These are phyloP conservation scores for Colletotrichum paranaense DNA, from an alignment of 2,329 filamentous ascomycete genomes.

Conservation along the genomic window DNA sequence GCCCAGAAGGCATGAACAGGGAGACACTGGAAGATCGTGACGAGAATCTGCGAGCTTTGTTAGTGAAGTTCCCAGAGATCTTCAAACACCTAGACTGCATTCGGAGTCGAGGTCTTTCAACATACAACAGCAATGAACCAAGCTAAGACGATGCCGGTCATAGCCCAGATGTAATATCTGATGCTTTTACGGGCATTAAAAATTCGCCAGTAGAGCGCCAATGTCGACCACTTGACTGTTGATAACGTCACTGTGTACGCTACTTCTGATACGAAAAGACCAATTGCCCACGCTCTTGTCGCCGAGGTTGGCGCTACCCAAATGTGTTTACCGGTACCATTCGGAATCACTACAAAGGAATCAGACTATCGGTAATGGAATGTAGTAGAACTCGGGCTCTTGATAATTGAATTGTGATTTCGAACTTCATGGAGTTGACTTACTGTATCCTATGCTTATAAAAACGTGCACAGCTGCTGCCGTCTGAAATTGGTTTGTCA, in stretches of 20 bases:
- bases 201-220: slow-evolving; percentile 42
- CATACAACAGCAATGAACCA: slow-evolving; percentile 40
- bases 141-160: slow-evolving; percentile 31
- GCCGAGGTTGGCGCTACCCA: slow-evolving; percentile 39
- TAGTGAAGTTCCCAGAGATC: not conserved
- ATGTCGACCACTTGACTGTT: slow-evolving; percentile 40
- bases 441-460: slow-evolving; percentile 35
- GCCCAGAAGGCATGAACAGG: slow-evolving; percentile 38
- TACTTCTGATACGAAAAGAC: slow-evolving; percentile 39
- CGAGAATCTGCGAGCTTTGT: slow-evolving; percentile 30
- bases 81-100: not conserved
- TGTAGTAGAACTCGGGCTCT: not conserved
- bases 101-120: not conserved
- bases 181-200: slow-evolving; percentile 38
- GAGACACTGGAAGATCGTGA: slow-evolving; percentile 37
- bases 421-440: not conserved
- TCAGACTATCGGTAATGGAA: no score
- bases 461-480: slow-evolving; percentile 35
- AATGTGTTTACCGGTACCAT: slow-evolving; percentile 39
- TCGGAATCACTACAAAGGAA: slow-evolving; percentile 33
- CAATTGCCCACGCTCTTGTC: slow-evolving; percentile 37
- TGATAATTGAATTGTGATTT: not conserved
- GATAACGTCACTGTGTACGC: slow-evolving; percentile 37
- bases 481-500: not conserved
- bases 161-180: slow-evolving; percentile 35